Conservation (phyloP, 306 rosid species). For the Begonia masoniana region DNA sequence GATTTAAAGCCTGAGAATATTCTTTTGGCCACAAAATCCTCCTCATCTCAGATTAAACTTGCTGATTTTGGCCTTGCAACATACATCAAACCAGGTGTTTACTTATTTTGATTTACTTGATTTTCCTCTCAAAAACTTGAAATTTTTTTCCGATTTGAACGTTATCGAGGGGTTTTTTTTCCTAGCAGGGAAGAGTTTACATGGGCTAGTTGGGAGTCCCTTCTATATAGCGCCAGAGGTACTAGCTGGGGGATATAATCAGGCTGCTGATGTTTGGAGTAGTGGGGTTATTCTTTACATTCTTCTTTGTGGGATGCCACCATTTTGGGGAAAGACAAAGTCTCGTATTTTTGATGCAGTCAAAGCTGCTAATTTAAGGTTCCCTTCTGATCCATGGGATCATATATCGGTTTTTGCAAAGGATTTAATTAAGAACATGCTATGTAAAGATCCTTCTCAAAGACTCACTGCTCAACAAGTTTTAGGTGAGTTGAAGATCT, state of each 20-base stretch:
- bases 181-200: constrained; percentile 54
- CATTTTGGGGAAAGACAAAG: constrained; percentile 72
- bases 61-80: constrained; percentile 78
- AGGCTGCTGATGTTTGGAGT: constrained; percentile 73
- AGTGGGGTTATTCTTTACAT: constrained; percentile 65
- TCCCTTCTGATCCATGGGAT: constrained; percentile 50
- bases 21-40: constrained; percentile 47
- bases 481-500: constrained; percentile 27
- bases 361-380: constrained; percentile 46
- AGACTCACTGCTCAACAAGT: constrained; percentile 55
- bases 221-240: constrained; percentile 71
- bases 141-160: constrained; percentile 4
- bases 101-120: constrained; percentile 4
- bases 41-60: constrained; percentile 58
- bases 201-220: constrained; percentile 70
- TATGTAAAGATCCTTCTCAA: constrained; percentile 39
- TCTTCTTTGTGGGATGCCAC: constrained; percentile 58
- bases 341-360: constrained; percentile 55
- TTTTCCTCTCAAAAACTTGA: constrained; percentile 8
- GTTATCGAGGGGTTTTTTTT: constrained; percentile 12
- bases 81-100: constrained; percentile 57
- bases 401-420: constrained; percentile 41
- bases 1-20: constrained; percentile 66
- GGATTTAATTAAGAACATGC: constrained; percentile 48
- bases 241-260: constrained; percentile 57